Evolutionary conservation across 2,329 filamentous ascomycete species (phyloP).

Genomic region (Exophiala calicioides): DNA sequence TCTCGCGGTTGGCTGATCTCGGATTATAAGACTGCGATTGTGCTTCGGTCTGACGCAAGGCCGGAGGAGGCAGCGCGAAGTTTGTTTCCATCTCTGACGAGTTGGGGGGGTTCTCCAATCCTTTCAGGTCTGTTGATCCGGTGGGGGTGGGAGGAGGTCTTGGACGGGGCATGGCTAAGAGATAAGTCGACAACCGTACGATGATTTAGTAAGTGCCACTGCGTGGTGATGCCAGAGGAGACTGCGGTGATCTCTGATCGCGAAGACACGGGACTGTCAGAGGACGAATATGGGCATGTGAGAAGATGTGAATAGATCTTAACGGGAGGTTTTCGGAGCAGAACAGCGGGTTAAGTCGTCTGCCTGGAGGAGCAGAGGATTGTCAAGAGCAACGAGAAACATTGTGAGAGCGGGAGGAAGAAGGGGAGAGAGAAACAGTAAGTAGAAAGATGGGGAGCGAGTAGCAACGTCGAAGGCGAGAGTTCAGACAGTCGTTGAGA

Average conservation of each 20-base stretch:
- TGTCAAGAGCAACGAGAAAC: background rate
- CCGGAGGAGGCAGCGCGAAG: constrained; percentile 77
- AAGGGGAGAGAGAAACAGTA: constrained; percentile 7
- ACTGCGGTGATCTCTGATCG: no score
- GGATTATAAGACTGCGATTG: constrained; percentile 45
- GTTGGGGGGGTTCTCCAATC: constrained; percentile 54
- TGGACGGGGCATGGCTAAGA: constrained; percentile 62
- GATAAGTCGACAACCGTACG: background rate
- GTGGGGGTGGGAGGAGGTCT: constrained; percentile 73
- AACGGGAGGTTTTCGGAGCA: no score
- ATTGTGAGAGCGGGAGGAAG: background rate
- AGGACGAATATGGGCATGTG: no score
- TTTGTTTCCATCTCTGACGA: constrained; percentile 57
- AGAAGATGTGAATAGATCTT: no score
- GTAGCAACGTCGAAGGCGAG: background rate
- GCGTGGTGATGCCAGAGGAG: no score
- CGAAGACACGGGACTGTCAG: no score
- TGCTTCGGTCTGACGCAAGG: constrained; percentile 55
- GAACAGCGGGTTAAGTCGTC: no score
- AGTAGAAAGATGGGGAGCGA: background rate
- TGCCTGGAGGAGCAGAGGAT: no score
- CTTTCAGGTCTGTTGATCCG: constrained; percentile 76
- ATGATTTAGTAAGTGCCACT: no score
- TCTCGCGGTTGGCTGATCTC: constrained; percentile 48
- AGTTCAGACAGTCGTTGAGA: constrained; percentile 15